phyloP scores from a whole-genome alignment of 2,329 filamentous ascomycete species.

The Coniochaeta ligniaria region DNA sequence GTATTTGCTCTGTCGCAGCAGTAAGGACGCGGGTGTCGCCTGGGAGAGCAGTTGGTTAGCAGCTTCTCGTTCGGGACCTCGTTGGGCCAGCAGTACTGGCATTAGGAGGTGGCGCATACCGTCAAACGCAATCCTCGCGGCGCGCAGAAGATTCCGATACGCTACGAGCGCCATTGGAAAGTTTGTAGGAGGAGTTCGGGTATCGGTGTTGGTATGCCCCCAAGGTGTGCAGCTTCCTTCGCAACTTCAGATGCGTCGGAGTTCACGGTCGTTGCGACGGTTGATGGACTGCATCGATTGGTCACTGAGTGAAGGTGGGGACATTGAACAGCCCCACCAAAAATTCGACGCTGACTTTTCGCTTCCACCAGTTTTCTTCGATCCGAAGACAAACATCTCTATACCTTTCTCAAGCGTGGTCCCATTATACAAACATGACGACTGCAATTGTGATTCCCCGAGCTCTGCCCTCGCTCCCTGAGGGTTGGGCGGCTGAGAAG shows the following conservation, averaged over 20 bases:
- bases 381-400: background rate
- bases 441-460: conserved; percentile 56
- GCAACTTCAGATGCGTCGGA: background rate
- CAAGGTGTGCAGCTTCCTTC: background rate
- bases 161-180: conserved; percentile 59
- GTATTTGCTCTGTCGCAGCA: conserved; percentile 67
- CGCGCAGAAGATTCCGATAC: conserved; percentile 76
- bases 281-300: background rate
- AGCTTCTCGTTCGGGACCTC: background rate
- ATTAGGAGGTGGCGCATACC: conserved; percentile 39
- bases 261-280: no score
- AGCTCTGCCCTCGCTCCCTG: conserved; percentile 67
- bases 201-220: background rate
- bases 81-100: background rate
- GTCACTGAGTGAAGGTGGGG: background rate
- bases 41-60: conserved; percentile 24
- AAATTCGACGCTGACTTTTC: background rate
- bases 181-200: background rate
- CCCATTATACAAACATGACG: conserved; percentile 19
- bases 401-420: background rate
- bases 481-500: conserved; percentile 80
- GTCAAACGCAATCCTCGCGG: conserved; percentile 75
- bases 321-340: background rate
- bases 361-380: background rate
- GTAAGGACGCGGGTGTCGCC: conserved; percentile 63